phyloP scores from a whole-genome alignment of 257 asterid genomes.

The Solanum microdontum region DNA sequence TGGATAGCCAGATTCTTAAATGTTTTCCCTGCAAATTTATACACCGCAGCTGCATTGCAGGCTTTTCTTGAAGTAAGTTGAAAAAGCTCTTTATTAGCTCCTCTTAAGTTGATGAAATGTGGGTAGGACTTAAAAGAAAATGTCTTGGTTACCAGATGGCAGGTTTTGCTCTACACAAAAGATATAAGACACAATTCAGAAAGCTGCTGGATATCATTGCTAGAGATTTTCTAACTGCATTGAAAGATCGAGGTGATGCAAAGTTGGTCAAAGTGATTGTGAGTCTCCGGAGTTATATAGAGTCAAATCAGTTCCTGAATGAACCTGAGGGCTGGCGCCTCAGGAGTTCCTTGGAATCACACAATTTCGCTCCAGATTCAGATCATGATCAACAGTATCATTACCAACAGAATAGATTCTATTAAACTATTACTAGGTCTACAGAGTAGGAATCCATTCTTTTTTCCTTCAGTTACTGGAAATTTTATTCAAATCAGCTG shows the following conservation, averaged over 20 bases:
- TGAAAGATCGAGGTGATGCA: constrained; percentile 29
- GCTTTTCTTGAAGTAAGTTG: constrained; percentile 76
- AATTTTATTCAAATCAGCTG: too few relatives aligned
- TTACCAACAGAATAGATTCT: background rate
- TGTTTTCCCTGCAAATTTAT: constrained; percentile 63
- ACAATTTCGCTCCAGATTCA: constrained; percentile 2
- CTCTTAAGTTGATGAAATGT: background rate
- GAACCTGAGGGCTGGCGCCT: constrained; percentile 61
- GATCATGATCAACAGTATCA: background rate
- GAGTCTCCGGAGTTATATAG: constrained; percentile 36
- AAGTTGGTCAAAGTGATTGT: constrained; percentile 24
- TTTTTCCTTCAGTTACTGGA: too few relatives aligned
- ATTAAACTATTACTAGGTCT: background rate
- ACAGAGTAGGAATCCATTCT: background rate
- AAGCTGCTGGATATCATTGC: constrained; percentile 45
- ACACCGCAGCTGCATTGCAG: constrained; percentile 57
- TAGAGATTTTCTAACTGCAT: constrained; percentile 36
- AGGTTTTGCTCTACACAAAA: background rate
- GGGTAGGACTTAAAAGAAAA: background rate
- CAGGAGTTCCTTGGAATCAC: constrained; percentile 28
- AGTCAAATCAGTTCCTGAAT: constrained; percentile 41
- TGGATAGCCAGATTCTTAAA: constrained; percentile 91
- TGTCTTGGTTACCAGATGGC: too few relatives aligned
- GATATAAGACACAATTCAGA: constrained; percentile 51
- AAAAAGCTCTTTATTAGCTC: background rate